Evolutionary conservation across 345 rosid species (phyloP).

Genomic region (Abelmoschus esculentus): DNA sequence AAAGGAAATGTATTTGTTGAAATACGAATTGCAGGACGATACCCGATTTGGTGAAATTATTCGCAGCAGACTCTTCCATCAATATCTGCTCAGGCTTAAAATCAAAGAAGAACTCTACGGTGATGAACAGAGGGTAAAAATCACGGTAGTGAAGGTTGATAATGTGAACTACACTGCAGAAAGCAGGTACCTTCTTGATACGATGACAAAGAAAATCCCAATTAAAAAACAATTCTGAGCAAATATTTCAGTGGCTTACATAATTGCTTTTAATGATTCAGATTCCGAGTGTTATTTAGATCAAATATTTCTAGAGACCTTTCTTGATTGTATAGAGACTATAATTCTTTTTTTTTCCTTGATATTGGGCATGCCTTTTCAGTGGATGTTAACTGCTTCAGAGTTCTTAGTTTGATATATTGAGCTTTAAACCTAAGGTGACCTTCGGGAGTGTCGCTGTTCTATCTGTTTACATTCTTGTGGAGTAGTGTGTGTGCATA

Average conservation of each 20-base stretch:
- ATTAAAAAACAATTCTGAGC: conserved; percentile 13
- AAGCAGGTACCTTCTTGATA: conserved; percentile 55
- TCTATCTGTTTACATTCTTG: no score
- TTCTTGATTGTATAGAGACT: background rate
- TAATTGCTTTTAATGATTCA: conserved; percentile 1
- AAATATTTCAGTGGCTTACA: background rate
- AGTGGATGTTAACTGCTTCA: background rate
- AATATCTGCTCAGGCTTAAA: conserved; percentile 61
- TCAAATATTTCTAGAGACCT: background rate
- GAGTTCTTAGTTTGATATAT: background rate
- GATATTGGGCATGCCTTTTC: background rate
- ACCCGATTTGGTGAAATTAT: conserved; percentile 43
- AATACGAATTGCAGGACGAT: conserved; percentile 56
- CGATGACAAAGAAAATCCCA: conserved; percentile 23
- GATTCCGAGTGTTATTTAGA: background rate
- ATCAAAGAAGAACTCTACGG: conserved; percentile 82
- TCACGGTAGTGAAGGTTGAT: conserved; percentile 64
- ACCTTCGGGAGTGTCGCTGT: background rate
- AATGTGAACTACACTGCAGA: conserved; percentile 51
- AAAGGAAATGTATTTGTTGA: conserved; percentile 58
- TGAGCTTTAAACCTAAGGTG: background rate
- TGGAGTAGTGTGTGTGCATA: background rate
- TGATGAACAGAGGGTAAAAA: conserved; percentile 76
- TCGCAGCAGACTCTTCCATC: conserved; percentile 44
- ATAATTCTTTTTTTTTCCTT: background rate